Conservation (phyloP, 768 basidiomycete genomes). For the Holtermanniella nyarrowii region DNA sequence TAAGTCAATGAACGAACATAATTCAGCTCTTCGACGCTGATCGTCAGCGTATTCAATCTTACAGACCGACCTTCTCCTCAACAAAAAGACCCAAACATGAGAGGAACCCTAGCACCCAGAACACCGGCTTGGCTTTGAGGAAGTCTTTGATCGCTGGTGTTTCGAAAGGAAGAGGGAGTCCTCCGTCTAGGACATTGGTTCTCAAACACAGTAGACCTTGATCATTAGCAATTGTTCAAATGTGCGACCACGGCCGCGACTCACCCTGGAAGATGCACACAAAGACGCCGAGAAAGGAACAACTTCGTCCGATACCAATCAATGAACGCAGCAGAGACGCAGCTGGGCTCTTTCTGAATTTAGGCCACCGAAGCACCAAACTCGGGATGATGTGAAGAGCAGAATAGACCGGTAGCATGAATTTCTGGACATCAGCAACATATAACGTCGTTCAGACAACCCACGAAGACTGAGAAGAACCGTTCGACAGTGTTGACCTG, state of each 20-base stretch:
- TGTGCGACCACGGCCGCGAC: slow-evolving; percentile 29
- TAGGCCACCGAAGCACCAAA: slow-evolving; percentile 65
- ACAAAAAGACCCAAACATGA: slow-evolving; percentile 70
- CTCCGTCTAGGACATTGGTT: slow-evolving; percentile 22
- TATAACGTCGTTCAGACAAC: slow-evolving; percentile 41
- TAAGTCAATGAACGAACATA: not conserved
- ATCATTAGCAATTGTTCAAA: not conserved
- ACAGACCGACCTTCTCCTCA: slow-evolving; percentile 54
- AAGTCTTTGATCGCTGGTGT: no score
- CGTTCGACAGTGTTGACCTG: slow-evolving; percentile 54
- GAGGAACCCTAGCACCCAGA: slow-evolving; percentile 62
- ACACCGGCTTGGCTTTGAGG: no score
- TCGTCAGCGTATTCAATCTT: no score
- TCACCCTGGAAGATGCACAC: slow-evolving; percentile 71
- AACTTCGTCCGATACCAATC: slow-evolving; percentile 68
- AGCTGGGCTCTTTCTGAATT: slow-evolving; percentile 57
- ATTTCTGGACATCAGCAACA: slow-evolving; percentile 17
- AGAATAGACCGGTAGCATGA: slow-evolving; percentile 53
- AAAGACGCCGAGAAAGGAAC: slow-evolving; percentile 75
- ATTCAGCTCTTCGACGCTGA: not conserved
- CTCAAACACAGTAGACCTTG: slow-evolving; percentile 21
- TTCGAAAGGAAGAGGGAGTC: no score
- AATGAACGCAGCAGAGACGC: slow-evolving; percentile 57
- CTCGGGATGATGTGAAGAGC: slow-evolving; percentile 82
- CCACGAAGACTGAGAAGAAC: slow-evolving; percentile 71